These are phyloP conservation scores for Aspergillus pseudotamarii DNA, from an alignment of 2,329 filamentous ascomycete genomes.

Conservation along the genomic window DNA sequence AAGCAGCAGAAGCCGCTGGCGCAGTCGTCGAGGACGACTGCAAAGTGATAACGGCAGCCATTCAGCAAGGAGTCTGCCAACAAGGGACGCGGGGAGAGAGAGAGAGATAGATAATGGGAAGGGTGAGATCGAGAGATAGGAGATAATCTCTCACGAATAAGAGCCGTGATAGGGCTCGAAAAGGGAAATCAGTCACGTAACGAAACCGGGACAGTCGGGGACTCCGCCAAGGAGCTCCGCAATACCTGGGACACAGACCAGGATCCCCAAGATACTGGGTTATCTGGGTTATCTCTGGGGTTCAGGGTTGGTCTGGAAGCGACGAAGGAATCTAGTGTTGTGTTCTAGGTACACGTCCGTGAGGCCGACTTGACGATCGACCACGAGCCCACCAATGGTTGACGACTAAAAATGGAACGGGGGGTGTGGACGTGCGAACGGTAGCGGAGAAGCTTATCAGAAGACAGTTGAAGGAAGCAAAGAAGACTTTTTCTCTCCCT, in stretches of 20 bases:
- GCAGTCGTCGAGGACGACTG: conserved; percentile 41
- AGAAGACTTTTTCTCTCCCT: not conserved
- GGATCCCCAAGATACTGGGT: conserved; percentile 7
- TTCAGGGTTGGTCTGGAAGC: not conserved
- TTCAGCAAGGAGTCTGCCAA: conserved; percentile 19
- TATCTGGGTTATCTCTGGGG: conserved; percentile 13
- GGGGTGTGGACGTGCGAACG: conserved; percentile 21
- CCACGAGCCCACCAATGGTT: conserved; percentile 22
- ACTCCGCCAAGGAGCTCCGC: conserved; percentile 16
- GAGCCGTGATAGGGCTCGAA: conserved; percentile 9
- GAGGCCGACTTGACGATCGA: conserved; percentile 15
- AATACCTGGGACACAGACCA: conserved; percentile 15
- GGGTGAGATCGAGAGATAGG: conserved; percentile 11
- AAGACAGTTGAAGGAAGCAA: not conserved
- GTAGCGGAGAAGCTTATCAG: conserved; percentile 31
- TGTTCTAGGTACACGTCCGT: not conserved
- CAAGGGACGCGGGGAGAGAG: not conserved
- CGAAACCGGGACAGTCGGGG: conserved; percentile 15
- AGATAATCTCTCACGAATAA: conserved; percentile 9
- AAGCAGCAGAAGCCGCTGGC: conserved; percentile 23
- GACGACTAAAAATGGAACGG: conserved; percentile 3
- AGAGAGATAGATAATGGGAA: not conserved
- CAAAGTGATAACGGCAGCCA: conserved; percentile 46
- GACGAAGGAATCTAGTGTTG: not conserved
- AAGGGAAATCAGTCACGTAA: conserved; percentile 23